phyloP scores from a whole-genome alignment of 306 rosid species.

The Morella rubra region DNA sequence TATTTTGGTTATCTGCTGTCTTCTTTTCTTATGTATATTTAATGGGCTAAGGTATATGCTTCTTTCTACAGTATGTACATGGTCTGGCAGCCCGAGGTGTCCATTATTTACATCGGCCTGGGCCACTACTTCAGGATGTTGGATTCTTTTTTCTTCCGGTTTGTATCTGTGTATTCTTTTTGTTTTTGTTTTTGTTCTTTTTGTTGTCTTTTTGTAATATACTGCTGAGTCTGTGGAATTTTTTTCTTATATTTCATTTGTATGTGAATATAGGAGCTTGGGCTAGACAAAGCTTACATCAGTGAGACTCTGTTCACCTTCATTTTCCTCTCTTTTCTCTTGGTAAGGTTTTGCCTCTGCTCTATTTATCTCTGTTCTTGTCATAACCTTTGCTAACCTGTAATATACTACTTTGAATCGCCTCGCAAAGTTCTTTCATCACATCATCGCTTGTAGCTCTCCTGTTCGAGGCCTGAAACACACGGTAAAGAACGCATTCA shows the following conservation, averaged over 20 bases:
- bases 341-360: slow-evolving; percentile 49
- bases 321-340: slow-evolving; percentile 77
- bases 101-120: slow-evolving; percentile 92
- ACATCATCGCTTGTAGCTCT: no score
- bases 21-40: slow-evolving; percentile 8
- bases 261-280: slow-evolving; percentile 69
- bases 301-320: slow-evolving; percentile 81
- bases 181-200: neutral
- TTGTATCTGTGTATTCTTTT: slow-evolving; percentile 22
- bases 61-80: slow-evolving; percentile 74
- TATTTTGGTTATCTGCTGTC: neutral
- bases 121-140: slow-evolving; percentile 85
- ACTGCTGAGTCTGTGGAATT: neutral
- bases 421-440: no score
- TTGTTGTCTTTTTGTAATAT: no score
- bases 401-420: no score
- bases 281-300: slow-evolving; percentile 77
- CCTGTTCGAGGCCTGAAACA: no score
- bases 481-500: no score
- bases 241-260: slow-evolving; percentile 25
- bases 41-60: slow-evolving; percentile 19
- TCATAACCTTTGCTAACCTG: no score
- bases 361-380: no score
- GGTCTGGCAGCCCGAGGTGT: slow-evolving; percentile 98
- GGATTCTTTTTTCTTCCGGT: slow-evolving; percentile 91